Evolutionary conservation across 2,329 filamentous ascomycete species (phyloP).

Genomic region (Colletotrichum sp.): DNA sequence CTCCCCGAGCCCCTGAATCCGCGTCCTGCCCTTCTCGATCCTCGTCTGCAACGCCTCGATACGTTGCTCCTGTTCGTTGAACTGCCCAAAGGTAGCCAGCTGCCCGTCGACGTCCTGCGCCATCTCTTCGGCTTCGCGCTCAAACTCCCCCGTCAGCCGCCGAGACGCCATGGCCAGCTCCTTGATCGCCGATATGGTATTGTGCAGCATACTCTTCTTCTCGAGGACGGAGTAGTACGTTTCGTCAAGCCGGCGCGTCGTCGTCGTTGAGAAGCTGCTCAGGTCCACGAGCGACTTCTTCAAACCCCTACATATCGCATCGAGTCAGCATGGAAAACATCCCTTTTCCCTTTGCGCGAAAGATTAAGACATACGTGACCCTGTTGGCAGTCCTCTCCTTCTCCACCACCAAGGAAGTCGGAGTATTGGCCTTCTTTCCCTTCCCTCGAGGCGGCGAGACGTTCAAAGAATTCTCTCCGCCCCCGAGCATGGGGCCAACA

Average conservation of each 20-base stretch:
- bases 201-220: conserved; percentile 68
- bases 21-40: conserved; percentile 63
- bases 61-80: conserved; percentile 67
- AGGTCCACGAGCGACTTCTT: conserved; percentile 59
- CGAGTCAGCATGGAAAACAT: neutral
- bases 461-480: conserved; percentile 4
- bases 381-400: conserved; percentile 41
- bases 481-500: conserved; percentile 25
- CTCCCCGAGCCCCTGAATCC: conserved; percentile 63
- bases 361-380: conserved; percentile 41
- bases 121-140: conserved; percentile 62
- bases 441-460: conserved; percentile 4
- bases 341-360: neutral
- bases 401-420: conserved; percentile 47
- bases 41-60: conserved; percentile 67
- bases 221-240: conserved; percentile 77
- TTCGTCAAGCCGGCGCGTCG: conserved; percentile 72
- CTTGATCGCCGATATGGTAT: conserved; percentile 68
- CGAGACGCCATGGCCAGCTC: conserved; percentile 69
- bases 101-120: conserved; percentile 65
- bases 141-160: conserved; percentile 64
- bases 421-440: conserved; percentile 32
- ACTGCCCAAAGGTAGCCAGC: conserved; percentile 64
- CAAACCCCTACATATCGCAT: conserved; percentile 46
- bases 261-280: conserved; percentile 63